Evolutionary conservation across 78 protist species (phyloP), one percentile per base, ranked within the genome.

Genomic region (Dictyostelium purpureum): DNA sequence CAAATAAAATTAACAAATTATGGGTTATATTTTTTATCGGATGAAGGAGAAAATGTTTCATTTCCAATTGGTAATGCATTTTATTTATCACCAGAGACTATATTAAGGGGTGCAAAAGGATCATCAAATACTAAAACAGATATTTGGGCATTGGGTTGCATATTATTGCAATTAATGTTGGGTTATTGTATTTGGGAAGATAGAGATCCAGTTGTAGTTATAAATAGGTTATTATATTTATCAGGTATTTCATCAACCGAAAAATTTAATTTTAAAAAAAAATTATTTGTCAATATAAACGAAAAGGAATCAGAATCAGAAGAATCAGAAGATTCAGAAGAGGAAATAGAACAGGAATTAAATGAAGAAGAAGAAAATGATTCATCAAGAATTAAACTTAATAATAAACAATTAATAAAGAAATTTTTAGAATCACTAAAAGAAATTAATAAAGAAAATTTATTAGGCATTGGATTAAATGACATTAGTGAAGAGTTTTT

Each of bases 11-110:
- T 85, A 73, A 37, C 82, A 73, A 85, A 85, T 47, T 85, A 85
- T 61, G 67, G 79, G 45, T 38, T 85, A 61, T 85, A 85, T 31
- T 73, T 45, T 73, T 45, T 85, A 45, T 85, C 92, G 33, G 66
- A 73, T 73, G 49, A 85, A 40, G 92, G 92, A 4, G 92, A 85
- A 51, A 85, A 85, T 85, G 92, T 85, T 11, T 52, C 82, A 57
- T 85, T 85, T 47, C 92, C 92, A 85, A 85, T 85, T 85, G 92
- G 92, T 47, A 85, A 85, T 73, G 37, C 73, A 57, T 85, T 49
- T 26, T 71, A 85, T 73, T 35, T 85, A 19, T 85, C 92, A 73
- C 82, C 92, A 10, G 83, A 85, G 35, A 59, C 82, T 0, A 61
- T 85, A 59, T 52, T 85, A n/a, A 40, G 26, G n/a, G 82, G 66